Base-by-base conservation (phyloP, 2,329 filamentous ascomycete genomes). In the Nannizziopsis arthrosporioides region DNA sequence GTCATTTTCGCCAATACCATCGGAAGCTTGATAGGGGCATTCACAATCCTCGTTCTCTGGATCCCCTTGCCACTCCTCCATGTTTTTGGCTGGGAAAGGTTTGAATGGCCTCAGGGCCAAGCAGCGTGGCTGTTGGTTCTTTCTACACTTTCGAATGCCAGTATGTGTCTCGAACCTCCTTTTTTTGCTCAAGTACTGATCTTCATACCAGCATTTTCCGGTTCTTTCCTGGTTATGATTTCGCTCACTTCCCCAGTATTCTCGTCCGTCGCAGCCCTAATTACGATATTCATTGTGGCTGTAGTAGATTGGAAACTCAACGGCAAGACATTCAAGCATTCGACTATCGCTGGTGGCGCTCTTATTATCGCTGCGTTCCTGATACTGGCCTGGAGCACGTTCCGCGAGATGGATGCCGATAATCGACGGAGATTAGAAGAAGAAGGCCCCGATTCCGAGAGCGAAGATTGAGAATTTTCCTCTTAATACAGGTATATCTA, bases 251-350 rank as follows among this genome's bases (percentile, higher is more conserved):
- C 84, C 14, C 92, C 92, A 0, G 92, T 98, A 2, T 73, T 98
- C 3, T 90, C 84, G 50, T 93, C 85, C 14, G 92, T 98, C 9
- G 92, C 92, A 0, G 87, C 90, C 2, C 77, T 98, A 5, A 73
- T 98, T 41, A 98, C 92, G 17, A 98, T 98, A 56, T 96, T 98
- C 73, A 79, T 96, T 52, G 92, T 98, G 5, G 92, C 90, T 0
- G 72, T 96, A 27, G 85, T 85, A 48, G 92, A 98, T 66, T 93
- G 92, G 80, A 63, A 89, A 49, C 73, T 89, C 38, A 93, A 86
- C 0, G 86, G 90, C 43, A 75, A 83, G 57, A 78, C 84, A 0
- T 72, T 94, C 15, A 84, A 81, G 44, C 69, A 74, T 3, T 84
- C 88, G 0, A 85, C 90, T 2, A 73, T 96, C 10, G 60, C 79